Conservation (phyloP, 177 flowering plant genomes). For the Vitis hybrid region DNA sequence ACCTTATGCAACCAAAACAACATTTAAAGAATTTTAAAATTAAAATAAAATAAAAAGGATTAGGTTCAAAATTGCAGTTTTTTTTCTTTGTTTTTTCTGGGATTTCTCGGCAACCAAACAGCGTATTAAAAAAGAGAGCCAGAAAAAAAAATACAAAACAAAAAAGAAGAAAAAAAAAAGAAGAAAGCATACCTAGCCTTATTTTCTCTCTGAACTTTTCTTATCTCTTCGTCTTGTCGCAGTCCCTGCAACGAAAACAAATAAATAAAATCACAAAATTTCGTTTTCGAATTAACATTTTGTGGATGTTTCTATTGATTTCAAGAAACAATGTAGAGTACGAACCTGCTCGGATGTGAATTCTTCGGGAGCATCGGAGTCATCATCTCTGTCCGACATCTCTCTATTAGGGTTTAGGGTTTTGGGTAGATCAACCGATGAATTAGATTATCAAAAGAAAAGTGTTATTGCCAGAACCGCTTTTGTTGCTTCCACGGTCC, state of each 20-base stretch:
- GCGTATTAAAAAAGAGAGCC: neutral
- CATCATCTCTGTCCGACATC: slow-evolving; percentile 26
- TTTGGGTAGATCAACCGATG: too few relatives aligned
- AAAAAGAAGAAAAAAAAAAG: neutral
- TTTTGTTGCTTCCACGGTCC: too few relatives aligned
- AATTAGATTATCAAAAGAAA: too few relatives aligned
- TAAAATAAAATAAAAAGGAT: too few relatives aligned
- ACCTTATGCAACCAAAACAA: too few relatives aligned
- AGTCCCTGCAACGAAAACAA: slow-evolving; percentile 33
- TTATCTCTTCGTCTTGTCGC: slow-evolving; percentile 38
- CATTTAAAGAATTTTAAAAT: too few relatives aligned
- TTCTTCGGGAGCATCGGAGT: slow-evolving; percentile 35
- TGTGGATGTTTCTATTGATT: neutral
- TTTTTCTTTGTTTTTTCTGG: too few relatives aligned
- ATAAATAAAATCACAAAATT: neutral
- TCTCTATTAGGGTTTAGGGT: too few relatives aligned
- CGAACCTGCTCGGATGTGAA: slow-evolving; percentile 30
- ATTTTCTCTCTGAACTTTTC: slow-evolving; percentile 35
- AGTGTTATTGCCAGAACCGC: too few relatives aligned
- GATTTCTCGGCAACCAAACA: too few relatives aligned
- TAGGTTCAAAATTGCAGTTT: too few relatives aligned
- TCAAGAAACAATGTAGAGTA: neutral
- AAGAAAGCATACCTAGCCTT: slow-evolving; percentile 38
- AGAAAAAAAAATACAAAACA: neutral
- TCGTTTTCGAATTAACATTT: neutral